These are phyloP conservation scores for Suaeda aralocaspica DNA, from an alignment of 148 eudicot species.

Conservation along the genomic window DNA sequence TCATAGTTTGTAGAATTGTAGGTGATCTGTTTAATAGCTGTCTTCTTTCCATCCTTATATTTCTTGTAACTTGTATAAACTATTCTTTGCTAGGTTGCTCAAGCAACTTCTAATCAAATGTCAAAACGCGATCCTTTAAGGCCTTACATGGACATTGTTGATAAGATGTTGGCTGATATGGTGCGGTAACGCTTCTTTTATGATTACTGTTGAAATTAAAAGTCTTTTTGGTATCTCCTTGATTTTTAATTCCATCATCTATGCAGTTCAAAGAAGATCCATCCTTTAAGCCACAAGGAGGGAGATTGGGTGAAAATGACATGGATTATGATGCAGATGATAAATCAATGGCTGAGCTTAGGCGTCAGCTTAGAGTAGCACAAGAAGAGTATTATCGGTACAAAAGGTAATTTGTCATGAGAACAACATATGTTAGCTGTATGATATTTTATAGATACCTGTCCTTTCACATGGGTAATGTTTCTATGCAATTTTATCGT, in stretches of 20 bases:
- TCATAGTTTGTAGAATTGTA: not conserved
- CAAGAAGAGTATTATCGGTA: slow-evolving; percentile 79
- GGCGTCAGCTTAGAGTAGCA: slow-evolving; percentile 81
- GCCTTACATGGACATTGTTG: slow-evolving; percentile 78
- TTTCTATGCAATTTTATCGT: not conserved
- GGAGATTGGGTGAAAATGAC: slow-evolving; percentile 83
- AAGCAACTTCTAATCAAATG: slow-evolving; percentile 93
- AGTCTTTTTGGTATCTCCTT: slow-evolving; percentile 4
- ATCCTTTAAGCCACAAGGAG: slow-evolving; percentile 92
- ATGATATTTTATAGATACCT: not conserved
- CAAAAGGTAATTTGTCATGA: slow-evolving; percentile 48
- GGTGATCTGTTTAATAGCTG: not conserved
- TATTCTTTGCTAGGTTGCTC: slow-evolving; percentile 56
- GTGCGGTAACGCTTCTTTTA: slow-evolving; percentile 33
- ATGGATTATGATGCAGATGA: slow-evolving; percentile 95
- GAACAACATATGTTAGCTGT: not conserved
- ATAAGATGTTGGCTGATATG: slow-evolving; percentile 82
- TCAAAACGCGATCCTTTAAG: slow-evolving; percentile 88
- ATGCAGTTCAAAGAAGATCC: slow-evolving; percentile 77
- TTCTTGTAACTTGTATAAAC: no score
- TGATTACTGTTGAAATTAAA: not conserved
- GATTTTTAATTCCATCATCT: slow-evolving; percentile 9
- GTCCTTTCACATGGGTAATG: not conserved
- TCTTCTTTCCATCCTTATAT: not conserved
- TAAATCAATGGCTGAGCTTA: slow-evolving; percentile 89